These are phyloP conservation scores for Microsporum canis DNA, from an alignment of 2,329 filamentous ascomycete genomes.

Conservation along the genomic window DNA sequence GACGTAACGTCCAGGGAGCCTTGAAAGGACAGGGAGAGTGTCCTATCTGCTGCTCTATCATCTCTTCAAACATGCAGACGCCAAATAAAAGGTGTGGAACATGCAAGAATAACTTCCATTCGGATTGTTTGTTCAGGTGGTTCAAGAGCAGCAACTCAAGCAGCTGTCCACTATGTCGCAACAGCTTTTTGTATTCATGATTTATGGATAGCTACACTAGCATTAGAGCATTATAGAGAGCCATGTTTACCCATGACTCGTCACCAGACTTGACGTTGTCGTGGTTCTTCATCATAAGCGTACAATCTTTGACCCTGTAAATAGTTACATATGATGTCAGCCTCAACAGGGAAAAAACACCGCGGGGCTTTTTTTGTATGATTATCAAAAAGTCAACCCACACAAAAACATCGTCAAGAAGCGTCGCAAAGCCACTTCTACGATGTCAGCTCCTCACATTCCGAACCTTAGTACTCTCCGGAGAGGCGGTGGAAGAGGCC, in stretches of 20 bases:
- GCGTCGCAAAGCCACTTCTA: background rate
- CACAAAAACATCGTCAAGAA: background rate
- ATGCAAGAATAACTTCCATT: conserved; percentile 90
- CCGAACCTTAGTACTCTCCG: conserved; percentile 61
- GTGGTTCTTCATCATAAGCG: background rate
- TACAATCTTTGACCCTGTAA: background rate
- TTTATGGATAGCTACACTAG: background rate
- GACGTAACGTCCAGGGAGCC: conserved; percentile 73
- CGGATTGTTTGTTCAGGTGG: conserved; percentile 87
- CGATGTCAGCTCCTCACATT: conserved; percentile 62
- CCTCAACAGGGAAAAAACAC: background rate
- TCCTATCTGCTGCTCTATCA: conserved; percentile 92
- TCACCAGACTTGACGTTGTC: too few relatives aligned
- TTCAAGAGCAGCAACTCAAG: conserved; percentile 88
- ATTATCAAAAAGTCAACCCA: background rate
- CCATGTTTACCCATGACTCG: background rate
- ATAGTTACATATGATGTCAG: background rate
- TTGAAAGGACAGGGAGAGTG: conserved; percentile 91
- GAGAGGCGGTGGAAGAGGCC: conserved; percentile 37
- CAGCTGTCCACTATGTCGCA: conserved; percentile 85
- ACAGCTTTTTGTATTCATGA: conserved; percentile 60
- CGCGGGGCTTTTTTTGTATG: background rate
- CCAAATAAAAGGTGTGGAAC: conserved; percentile 86
- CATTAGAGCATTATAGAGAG: background rate
- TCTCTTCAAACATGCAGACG: conserved; percentile 75